A percentile compares a stretch with the other conserved stretches of the same genome.
phyloP scores from a whole-genome alignment of 2,329 filamentous ascomycete genomes.

The Huntiella abstrusa region DNA sequence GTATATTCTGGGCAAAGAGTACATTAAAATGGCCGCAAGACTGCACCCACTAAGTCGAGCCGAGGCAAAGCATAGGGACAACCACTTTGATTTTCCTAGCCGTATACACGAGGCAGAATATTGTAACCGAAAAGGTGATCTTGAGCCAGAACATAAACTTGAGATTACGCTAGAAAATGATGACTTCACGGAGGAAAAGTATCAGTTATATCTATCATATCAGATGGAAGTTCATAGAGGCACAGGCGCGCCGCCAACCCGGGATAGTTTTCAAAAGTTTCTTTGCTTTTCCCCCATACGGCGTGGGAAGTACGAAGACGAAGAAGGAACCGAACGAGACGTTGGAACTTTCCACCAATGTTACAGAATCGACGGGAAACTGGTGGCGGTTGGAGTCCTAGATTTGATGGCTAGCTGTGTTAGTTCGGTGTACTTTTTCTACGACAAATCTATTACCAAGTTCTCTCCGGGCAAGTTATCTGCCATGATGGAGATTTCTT shows the following conservation, averaged over 20 bases:
- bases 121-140: slow-evolving; percentile 33
- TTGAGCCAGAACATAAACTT: slow-evolving; percentile 47
- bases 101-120: slow-evolving; percentile 53
- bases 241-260: slow-evolving; percentile 20
- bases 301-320: slow-evolving; percentile 23
- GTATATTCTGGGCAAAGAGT: slow-evolving; percentile 48
- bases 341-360: slow-evolving; percentile 68
- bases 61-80: slow-evolving; percentile 42
- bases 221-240: slow-evolving; percentile 58
- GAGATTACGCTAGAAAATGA: slow-evolving; percentile 52
- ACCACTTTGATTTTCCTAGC: slow-evolving; percentile 46
- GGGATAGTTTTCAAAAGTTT: slow-evolving; percentile 55
- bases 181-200: slow-evolving; percentile 60
- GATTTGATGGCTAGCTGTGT: slow-evolving; percentile 61
- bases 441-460: slow-evolving; percentile 53
- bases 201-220: slow-evolving; percentile 51
- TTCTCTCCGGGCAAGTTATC: slow-evolving; percentile 58
- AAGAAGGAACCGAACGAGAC: slow-evolving; percentile 31
- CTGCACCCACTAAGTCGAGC: slow-evolving; percentile 49
- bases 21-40: slow-evolving; percentile 43
- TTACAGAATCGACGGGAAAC: slow-evolving; percentile 55
- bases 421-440: slow-evolving; percentile 69
- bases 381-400: slow-evolving; percentile 59
- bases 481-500: slow-evolving; percentile 51
- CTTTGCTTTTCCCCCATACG: slow-evolving; percentile 52